phyloP scores from a whole-genome alignment of 2,329 filamentous ascomycete genomes.

The Trichophyton verrucosum region DNA sequence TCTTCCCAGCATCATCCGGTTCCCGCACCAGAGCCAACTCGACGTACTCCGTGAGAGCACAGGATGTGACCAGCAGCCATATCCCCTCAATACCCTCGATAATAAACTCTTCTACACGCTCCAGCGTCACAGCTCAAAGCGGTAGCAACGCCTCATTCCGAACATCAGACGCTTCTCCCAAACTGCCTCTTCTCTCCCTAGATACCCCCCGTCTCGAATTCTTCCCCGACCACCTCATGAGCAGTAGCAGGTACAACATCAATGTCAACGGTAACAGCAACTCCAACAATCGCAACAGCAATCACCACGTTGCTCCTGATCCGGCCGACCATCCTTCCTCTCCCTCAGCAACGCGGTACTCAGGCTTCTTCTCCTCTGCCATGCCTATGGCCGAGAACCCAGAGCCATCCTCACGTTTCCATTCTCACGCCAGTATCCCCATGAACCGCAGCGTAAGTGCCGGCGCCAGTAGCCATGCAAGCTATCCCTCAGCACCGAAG shows the following conservation, averaged over 20 bases:
- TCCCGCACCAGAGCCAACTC: slow-evolving; percentile 46
- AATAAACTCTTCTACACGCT: slow-evolving; percentile 48
- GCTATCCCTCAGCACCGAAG: slow-evolving; percentile 24
- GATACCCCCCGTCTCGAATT: slow-evolving; percentile 35
- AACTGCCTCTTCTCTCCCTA: slow-evolving; percentile 32
- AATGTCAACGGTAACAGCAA: slow-evolving; percentile 7
- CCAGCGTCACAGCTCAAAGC: slow-evolving; percentile 26
- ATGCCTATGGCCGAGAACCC: slow-evolving; percentile 63
- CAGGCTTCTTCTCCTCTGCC: slow-evolving; percentile 74
- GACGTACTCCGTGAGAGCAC: slow-evolving; percentile 36
- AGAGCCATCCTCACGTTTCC: slow-evolving; percentile 1
- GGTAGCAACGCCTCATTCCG: slow-evolving; percentile 6
- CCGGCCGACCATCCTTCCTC: slow-evolving; percentile 21
- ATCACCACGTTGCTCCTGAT: slow-evolving; percentile 14
- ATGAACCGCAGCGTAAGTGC: neutral
- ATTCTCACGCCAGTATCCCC: slow-evolving; percentile 14
- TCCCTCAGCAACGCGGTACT: slow-evolving; percentile 45
- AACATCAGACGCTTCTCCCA: slow-evolving; percentile 22
- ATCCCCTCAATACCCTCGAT: slow-evolving; percentile 35
- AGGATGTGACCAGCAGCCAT: slow-evolving; percentile 40
- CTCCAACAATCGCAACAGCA: slow-evolving; percentile 5
- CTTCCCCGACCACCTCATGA: slow-evolving; percentile 21
- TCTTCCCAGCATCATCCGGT: slow-evolving; percentile 17
- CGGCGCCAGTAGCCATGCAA: neutral
- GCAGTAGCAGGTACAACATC: slow-evolving; percentile 9